These are phyloP conservation scores for Wickerhamomyces tratensis DNA, from an alignment of 805 yeast species.

Conservation along the genomic window DNA sequence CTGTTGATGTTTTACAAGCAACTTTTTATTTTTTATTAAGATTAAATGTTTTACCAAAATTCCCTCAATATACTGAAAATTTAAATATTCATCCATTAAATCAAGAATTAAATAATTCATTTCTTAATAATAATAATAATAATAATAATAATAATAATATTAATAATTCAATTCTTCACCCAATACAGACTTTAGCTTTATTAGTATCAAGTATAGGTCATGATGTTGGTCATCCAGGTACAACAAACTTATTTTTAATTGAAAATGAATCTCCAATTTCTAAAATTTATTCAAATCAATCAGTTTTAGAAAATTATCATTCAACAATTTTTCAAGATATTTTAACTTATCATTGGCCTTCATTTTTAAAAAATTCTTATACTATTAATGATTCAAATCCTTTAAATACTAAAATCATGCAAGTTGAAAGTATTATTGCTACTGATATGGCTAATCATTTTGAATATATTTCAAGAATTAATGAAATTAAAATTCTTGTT, in stretches of 20 bases:
- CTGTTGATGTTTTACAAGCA: conserved; percentile 91
- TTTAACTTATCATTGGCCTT: conserved; percentile 43
- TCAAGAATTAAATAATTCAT: not conserved
- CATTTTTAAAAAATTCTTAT: conserved; percentile 13
- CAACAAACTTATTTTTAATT: conserved; percentile 68
- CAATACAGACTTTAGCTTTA: conserved; percentile 44
- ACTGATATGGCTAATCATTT: conserved; percentile 94
- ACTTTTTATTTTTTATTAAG: conserved; percentile 51
- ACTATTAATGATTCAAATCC: conserved; percentile 4
- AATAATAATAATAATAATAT: too few relatives aligned
- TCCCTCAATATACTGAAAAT: conserved; percentile 11
- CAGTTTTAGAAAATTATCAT: conserved; percentile 81
- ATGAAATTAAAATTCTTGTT: conserved; percentile 18
- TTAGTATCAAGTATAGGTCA: conserved; percentile 86
- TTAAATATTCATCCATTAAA: conserved; percentile 9
- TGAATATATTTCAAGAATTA: conserved; percentile 51
- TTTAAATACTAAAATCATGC: conserved; percentile 16
- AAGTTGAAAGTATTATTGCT: conserved; percentile 46
- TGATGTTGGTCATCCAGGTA: conserved; percentile 95
- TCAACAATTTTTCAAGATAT: conserved; percentile 49
- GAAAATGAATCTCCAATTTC: conserved; percentile 56
- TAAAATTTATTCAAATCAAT: conserved; percentile 46
- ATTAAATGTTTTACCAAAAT: conserved; percentile 15
- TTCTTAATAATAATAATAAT: not conserved
- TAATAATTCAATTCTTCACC: conserved; percentile 14